Percentiles rank a stretch among this genome's conserved stretches.
phyloP scores from a whole-genome alignment of 1,284 basidiomycete species.

The Xanthoconium separans region DNA sequence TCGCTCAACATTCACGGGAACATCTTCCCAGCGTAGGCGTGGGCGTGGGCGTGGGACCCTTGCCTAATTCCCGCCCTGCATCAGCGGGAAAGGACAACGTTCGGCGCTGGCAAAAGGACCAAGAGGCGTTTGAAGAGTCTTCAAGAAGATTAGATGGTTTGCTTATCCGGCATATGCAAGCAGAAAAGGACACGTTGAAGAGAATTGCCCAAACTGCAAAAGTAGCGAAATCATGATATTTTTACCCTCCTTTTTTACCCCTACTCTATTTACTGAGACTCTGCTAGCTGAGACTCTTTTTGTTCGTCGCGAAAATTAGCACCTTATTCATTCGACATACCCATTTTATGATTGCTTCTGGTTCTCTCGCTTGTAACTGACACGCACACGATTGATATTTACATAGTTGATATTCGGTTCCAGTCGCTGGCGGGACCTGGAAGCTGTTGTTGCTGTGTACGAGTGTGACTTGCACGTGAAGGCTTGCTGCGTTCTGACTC shows the following conservation, averaged over 20 bases:
- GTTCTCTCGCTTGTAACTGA: slow-evolving; percentile 28
- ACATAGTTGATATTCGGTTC: slow-evolving; percentile 7
- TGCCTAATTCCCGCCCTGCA: slow-evolving; percentile 23
- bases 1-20: slow-evolving; percentile 31
- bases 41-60: background rate
- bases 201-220: slow-evolving; percentile 54
- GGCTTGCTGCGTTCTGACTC: slow-evolving; percentile 31
- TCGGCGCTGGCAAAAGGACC: slow-evolving; percentile 36
- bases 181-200: slow-evolving; percentile 69
- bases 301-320: slow-evolving; percentile 9
- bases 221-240: slow-evolving; percentile 30
- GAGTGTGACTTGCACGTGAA: too few species aligned
- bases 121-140: slow-evolving; percentile 50
- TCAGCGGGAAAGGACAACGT: slow-evolving; percentile 31
- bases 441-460: background rate
- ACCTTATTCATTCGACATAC: slow-evolving; percentile 24
- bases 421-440: background rate
- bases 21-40: slow-evolving; percentile 29
- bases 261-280: slow-evolving; percentile 5
- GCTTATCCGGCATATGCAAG: slow-evolving; percentile 71
- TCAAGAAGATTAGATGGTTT: slow-evolving; percentile 67
- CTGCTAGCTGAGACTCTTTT: slow-evolving; percentile 14
- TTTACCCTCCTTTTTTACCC: background rate
- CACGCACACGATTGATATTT: slow-evolving; percentile 24
- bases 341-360: slow-evolving; percentile 20